Evolutionary conservation across 768 basidiomycete genomes (phyloP).

Genomic region (Cubamyces sp.): DNA sequence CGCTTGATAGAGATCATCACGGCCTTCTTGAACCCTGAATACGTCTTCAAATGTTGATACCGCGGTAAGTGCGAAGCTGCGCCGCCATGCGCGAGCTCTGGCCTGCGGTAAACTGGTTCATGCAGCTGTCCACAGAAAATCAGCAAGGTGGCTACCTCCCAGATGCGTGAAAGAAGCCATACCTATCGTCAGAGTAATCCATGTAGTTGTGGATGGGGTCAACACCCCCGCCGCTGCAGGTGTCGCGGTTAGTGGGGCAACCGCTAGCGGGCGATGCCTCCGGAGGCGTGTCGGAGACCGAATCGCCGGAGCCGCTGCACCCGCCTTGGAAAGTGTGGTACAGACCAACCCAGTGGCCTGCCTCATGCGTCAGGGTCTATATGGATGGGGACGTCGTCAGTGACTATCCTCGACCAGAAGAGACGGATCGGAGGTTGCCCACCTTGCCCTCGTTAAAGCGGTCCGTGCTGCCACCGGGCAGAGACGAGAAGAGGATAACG

Average conservation of each 20-base stretch:
- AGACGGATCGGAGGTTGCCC: not conserved
- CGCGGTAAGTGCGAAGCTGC: conserved; percentile 51
- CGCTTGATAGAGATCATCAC: too few relatives aligned
- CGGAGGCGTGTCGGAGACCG: conserved; percentile 50
- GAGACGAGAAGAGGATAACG: conserved; percentile 38
- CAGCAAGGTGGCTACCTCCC: not conserved
- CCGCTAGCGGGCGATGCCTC: conserved; percentile 45
- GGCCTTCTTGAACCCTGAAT: too few relatives aligned
- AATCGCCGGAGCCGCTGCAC: conserved; percentile 44
- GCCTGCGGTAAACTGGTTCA: conserved; percentile 51
- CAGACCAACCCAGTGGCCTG: conserved; percentile 64
- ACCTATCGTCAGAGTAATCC: conserved; percentile 53
- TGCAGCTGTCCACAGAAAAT: conserved; percentile 39
- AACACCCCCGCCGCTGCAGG: conserved; percentile 33
- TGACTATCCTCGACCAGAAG: not conserved
- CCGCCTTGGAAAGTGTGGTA: conserved; percentile 64
- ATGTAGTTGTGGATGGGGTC: conserved; percentile 58
- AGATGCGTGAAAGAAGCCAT: not conserved
- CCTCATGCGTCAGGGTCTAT: conserved; percentile 58
- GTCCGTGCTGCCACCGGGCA: conserved; percentile 45
- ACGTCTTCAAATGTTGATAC: conserved; percentile 31
- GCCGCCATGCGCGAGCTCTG: conserved; percentile 42
- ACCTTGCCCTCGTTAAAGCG: conserved; percentile 43
- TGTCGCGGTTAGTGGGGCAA: conserved; percentile 40
- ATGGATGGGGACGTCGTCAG: not conserved